A percentile compares a stretch with the other conserved stretches of the same genome.
Conservation (phyloP, 169 alveolate species). For the Besnoitia besnoiti region DNA sequence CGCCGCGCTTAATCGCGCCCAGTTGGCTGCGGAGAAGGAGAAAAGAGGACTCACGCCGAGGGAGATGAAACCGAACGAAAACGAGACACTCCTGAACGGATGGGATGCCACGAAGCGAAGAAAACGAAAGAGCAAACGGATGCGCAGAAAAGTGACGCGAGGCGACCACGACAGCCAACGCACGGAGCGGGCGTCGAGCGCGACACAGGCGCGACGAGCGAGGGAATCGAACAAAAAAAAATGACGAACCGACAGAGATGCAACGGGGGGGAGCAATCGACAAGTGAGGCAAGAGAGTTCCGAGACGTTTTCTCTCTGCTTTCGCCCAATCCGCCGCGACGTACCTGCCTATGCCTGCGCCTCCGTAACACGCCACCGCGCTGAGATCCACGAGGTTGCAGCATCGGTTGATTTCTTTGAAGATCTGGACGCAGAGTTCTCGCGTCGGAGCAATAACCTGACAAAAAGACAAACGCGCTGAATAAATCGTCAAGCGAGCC, state of each 20-base stretch:
- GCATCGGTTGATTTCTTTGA: conserved; percentile 78
- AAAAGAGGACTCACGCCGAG: background rate
- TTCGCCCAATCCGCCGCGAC: background rate
- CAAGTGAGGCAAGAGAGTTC: background rate
- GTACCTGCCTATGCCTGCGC: conserved; percentile 70
- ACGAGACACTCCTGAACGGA: background rate
- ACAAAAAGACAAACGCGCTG: background rate
- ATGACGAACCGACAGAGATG: background rate
- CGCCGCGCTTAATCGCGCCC: conserved; percentile 67
- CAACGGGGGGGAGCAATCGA: background rate
- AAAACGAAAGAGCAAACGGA: background rate
- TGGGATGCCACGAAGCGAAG: background rate
- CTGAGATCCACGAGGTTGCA: conserved; percentile 60
- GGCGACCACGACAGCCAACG: too few species aligned
- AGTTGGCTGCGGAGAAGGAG: conserved; percentile 57
- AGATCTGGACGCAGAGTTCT: conserved; percentile 93
- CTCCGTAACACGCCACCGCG: conserved; percentile 58
- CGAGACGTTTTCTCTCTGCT: conserved; percentile 66
- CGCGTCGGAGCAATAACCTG: conserved; percentile 93
- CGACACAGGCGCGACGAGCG: too few species aligned
- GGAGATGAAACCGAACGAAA: background rate
- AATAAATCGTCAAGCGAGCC: background rate
- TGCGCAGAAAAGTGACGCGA: too few species aligned
- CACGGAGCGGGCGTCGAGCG: too few species aligned
- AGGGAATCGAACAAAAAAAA: background rate